Base-by-base conservation (phyloP, 495 filamentous ascomycete genomes). In the Parathielavia hyrcaniae region DNA sequence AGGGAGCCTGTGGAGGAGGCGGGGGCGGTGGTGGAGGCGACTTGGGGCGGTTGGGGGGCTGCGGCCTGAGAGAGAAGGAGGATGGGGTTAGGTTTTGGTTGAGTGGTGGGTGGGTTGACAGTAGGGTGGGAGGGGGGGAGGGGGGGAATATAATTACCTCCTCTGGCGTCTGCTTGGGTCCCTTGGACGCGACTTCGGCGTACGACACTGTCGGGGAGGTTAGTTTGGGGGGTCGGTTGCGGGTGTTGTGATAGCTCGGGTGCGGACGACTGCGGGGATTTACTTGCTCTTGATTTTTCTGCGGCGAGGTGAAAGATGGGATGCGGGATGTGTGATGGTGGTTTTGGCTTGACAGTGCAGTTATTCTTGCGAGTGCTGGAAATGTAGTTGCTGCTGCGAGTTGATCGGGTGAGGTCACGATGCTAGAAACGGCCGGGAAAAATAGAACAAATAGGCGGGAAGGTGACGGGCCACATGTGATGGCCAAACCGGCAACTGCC, bases 131-230 rank as follows among this genome's bases (percentile, higher is more conserved):
- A 13, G 36, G 10, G 36, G 22, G 41, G 26, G 19, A 50, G 47
- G 10, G 7, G 12, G 23, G 32, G 53, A 13, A 0, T 16, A 23
- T 9, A n/a, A 79, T 67, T 75, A 88, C 86, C 69, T 89, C 85
- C 70, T 85, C 77, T n/a, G 85, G 79, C 44, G 81, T 73, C 70
- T 89, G 86, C 71, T 83, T 85, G 23, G 86, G 84, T 40, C 88
- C 88, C 62, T 82, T 85, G 40, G 86, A 82, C 53, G 86, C 86
- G 62, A 81, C 79, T 59, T 86, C 80, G 65, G 88, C 87, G 77
- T 91, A 92, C 51, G 87, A 90, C 86, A 90, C 89, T 74, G 32
- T n/a, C 26, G 9, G 13, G 41, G 32, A 26, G 46, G 46, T 53
- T 59, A 53, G 40, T 32, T 14, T 13, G 7, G 12, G 26, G 13